Base-by-base conservation (phyloP, 768 basidiomycete species). In the Leucocoprinus leucothites region DNA sequence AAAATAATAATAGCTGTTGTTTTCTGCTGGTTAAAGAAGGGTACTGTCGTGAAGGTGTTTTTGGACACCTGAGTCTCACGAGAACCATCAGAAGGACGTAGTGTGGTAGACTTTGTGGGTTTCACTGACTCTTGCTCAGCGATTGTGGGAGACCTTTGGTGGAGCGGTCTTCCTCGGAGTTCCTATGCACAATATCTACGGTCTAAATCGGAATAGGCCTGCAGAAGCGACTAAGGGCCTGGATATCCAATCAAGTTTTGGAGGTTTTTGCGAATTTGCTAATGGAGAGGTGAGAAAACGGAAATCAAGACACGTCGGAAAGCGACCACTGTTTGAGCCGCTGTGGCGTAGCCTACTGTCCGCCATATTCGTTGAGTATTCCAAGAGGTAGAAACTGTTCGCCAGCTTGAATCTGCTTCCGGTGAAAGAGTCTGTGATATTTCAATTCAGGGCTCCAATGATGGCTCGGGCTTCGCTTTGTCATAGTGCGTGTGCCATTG, bases 91-190 rank as follows among this genome's bases (percentile, higher is more conserved):
- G 28, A 35, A 43, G 24, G 47, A n/a, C 38, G 36, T 14, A 40
- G 46, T 22, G 38, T 41, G 24, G 24, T 55, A 35, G 24, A 35
- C 25, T 18, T 22, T 24, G 28, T 51, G 50, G 25, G 34, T 21
- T 11, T 31, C 41, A 34, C 5, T 13, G 18, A 14, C 26, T 18
- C 19, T 46, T 3, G 18, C n/a, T 19, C 18, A n/a, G 25, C 14
- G 36, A 11, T n/a, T 42, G 40, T 31, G 25, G 16, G 40, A 51
- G 25, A 24, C 40, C 5, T 21, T 14, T 16, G 40, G 36, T 14
- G 53, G n/a, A 41, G 42, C 47, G 41, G 47, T 28, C 26, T 47
- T 43, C 31, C 54, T 55, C 53, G 53, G 53, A 41, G 53, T 41
- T 48, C 45, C 45, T 41, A n/a, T 16, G 21, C 8, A 9, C 7